These are phyloP conservation scores for Ophiostoma ulmi DNA, from an alignment of 2,329 filamentous ascomycete genomes.

Conservation along the genomic window DNA sequence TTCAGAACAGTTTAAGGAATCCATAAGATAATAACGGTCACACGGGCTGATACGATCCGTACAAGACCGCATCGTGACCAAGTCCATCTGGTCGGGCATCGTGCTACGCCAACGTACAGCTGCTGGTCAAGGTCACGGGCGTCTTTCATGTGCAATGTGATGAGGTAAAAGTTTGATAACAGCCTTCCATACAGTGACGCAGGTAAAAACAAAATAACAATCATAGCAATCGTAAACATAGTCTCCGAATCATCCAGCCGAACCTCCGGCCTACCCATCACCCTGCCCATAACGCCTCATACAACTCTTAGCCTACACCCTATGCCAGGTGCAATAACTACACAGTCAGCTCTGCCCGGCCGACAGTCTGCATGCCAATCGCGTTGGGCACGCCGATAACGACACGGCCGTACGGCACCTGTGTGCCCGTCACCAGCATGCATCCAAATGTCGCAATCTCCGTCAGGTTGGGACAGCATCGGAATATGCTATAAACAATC, in stretches of 20 bases:
- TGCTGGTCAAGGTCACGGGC: too few species aligned
- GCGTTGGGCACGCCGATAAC: constrained; percentile 56
- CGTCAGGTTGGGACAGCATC: constrained; percentile 55
- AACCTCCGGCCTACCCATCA: background rate
- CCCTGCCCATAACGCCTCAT: background rate
- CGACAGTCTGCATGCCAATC: constrained; percentile 56
- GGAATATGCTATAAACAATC: constrained; percentile 59
- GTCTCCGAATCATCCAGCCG: background rate
- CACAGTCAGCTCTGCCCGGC: constrained; percentile 28
- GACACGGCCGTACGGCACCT: constrained; percentile 51
- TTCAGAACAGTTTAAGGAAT: too few species aligned
- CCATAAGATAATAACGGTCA: background rate
- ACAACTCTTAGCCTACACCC: background rate
- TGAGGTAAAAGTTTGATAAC: background rate
- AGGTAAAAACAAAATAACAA: background rate
- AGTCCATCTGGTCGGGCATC: background rate
- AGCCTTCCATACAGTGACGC: background rate
- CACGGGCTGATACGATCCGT: background rate
- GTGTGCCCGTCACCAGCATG: constrained; percentile 54
- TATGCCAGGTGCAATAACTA: background rate
- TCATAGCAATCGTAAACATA: constrained; percentile 1
- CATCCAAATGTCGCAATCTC: constrained; percentile 61
- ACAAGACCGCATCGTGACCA: background rate
- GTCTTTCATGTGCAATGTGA: too few species aligned
- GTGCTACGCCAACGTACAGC: background rate